Evolutionary conservation across 257 asterid genomes (phyloP).

Genomic region (Coffea eugenioides): DNA sequence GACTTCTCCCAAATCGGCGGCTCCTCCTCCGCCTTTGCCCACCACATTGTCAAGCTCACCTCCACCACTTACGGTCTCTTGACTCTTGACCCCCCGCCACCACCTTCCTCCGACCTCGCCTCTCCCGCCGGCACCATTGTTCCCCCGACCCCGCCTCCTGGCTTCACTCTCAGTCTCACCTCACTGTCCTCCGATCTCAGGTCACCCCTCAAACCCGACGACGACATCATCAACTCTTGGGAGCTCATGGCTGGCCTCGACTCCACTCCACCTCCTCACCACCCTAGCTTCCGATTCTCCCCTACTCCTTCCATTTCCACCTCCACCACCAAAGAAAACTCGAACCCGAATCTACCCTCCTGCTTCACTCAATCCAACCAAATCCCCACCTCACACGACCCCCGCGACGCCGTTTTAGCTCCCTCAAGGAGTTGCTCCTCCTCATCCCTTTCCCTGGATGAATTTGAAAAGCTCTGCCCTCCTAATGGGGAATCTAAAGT

Average conservation of each 20-base stretch:
- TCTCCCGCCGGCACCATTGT: conserved; percentile 19
- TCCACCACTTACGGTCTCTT: conserved; percentile 91
- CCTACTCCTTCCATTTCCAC: conserved; percentile 19
- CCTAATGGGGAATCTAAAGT: conserved; percentile 71
- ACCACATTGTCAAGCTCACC: conserved; percentile 95
- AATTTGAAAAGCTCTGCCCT: conserved; percentile 57
- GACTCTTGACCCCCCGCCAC: conserved; percentile 47
- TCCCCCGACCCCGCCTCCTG: conserved; percentile 25
- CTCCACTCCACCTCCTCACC: conserved; percentile 27
- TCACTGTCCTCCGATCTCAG: conserved; percentile 28
- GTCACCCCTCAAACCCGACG: conserved; percentile 47
- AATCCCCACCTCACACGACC: not conserved
- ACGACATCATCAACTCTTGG: conserved; percentile 82
- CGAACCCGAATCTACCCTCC: conserved; percentile 27
- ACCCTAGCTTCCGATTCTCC: conserved; percentile 52
- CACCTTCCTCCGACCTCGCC: conserved; percentile 14
- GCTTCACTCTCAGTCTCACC: conserved; percentile 51
- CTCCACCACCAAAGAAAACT: conserved; percentile 27
- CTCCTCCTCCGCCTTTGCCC: conserved; percentile 64
- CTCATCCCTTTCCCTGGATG: conserved; percentile 20
- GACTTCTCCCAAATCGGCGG: conserved; percentile 79
- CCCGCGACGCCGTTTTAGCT: not conserved
- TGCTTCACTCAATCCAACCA: no score
- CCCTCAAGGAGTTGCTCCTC: not conserved
- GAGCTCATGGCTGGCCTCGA: conserved; percentile 91